These are phyloP conservation scores for Fusarium albosuccineum DNA, from an alignment of 2,329 filamentous ascomycete species.

Conservation along the genomic window DNA sequence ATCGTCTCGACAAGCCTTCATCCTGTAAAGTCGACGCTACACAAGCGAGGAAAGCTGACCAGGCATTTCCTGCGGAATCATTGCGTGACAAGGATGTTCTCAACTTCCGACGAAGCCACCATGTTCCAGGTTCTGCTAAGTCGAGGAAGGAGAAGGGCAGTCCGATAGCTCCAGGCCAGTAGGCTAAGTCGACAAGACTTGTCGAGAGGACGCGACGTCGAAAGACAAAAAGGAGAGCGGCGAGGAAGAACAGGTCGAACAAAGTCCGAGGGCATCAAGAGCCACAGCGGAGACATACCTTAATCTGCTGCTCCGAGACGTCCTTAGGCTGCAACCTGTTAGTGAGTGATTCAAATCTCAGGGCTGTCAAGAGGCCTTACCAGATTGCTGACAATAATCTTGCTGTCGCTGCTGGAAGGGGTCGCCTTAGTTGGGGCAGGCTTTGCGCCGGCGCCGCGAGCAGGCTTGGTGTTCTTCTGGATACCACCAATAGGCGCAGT, in stretches of 20 bases:
- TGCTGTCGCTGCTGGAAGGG: constrained; percentile 79
- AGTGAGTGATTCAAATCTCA: constrained; percentile 51
- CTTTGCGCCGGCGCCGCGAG: constrained; percentile 71
- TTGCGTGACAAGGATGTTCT: constrained; percentile 68
- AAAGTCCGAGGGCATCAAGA: constrained; percentile 75
- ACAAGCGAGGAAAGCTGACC: constrained; percentile 61
- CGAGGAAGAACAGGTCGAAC: constrained; percentile 69
- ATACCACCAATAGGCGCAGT: constrained; percentile 86
- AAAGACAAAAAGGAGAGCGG: constrained; percentile 53
- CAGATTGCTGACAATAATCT: constrained; percentile 98
- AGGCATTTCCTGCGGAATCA: constrained; percentile 60
- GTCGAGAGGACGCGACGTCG: constrained; percentile 43
- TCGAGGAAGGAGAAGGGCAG: constrained; percentile 51
- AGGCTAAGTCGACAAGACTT: constrained; percentile 33
- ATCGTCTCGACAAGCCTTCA: constrained; percentile 42
- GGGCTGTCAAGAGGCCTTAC: constrained; percentile 67
- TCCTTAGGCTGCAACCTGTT: constrained; percentile 82
- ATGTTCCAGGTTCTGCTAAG: constrained; percentile 48
- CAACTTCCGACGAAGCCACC: constrained; percentile 64
- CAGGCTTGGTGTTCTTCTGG: constrained; percentile 78
- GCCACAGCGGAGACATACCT: constrained; percentile 99
- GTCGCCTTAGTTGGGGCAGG: constrained; percentile 74
- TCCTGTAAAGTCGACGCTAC: constrained; percentile 46
- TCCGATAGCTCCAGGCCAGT: constrained; percentile 44
- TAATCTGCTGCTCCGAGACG: constrained; percentile 97